phyloP scores from a whole-genome alignment of 495 filamentous ascomycete species.

The Penicillium longicatenatum region DNA sequence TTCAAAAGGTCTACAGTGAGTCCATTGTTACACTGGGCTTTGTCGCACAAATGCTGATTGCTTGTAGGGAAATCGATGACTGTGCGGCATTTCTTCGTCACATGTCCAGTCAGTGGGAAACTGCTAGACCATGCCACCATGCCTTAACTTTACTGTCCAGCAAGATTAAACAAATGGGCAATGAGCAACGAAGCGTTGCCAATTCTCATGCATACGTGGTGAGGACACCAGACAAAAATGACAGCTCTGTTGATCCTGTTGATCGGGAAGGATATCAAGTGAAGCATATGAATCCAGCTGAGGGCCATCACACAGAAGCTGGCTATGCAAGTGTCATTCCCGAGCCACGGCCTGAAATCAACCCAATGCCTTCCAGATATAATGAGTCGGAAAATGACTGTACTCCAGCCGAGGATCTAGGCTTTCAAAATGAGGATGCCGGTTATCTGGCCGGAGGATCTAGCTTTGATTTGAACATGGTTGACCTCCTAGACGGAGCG shows the following conservation, averaged over 20 bases:
- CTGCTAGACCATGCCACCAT: slow-evolving; percentile 40
- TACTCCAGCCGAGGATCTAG: not conserved
- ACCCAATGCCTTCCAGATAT: slow-evolving; percentile 2
- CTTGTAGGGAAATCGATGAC: slow-evolving; percentile 34
- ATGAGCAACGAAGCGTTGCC: not conserved
- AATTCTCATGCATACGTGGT: slow-evolving; percentile 19
- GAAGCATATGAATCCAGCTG: not conserved
- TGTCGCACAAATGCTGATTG: slow-evolving; percentile 9
- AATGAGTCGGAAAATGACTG: not conserved
- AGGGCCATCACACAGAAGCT: not conserved
- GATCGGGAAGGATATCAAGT: not conserved
- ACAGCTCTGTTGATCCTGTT: not conserved
- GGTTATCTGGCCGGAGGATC: slow-evolving; percentile 18
- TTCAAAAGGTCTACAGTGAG: slow-evolving; percentile 37
- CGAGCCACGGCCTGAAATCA: not conserved
- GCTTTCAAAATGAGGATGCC: slow-evolving; percentile 15
- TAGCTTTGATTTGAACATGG: slow-evolving; percentile 43
- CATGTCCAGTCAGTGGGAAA: slow-evolving; percentile 46
- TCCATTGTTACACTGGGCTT: slow-evolving; percentile 1
- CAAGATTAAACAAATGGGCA: slow-evolving; percentile 25
- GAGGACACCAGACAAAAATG: slow-evolving; percentile 5
- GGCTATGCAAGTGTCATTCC: not conserved
- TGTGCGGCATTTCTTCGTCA: slow-evolving; percentile 33
- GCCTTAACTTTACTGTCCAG: slow-evolving; percentile 33
- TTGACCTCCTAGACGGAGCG: slow-evolving; percentile 39